Base-by-base conservation (phyloP, 352 stramenopile species). In the Phytophthora fragariaefolia region DNA sequence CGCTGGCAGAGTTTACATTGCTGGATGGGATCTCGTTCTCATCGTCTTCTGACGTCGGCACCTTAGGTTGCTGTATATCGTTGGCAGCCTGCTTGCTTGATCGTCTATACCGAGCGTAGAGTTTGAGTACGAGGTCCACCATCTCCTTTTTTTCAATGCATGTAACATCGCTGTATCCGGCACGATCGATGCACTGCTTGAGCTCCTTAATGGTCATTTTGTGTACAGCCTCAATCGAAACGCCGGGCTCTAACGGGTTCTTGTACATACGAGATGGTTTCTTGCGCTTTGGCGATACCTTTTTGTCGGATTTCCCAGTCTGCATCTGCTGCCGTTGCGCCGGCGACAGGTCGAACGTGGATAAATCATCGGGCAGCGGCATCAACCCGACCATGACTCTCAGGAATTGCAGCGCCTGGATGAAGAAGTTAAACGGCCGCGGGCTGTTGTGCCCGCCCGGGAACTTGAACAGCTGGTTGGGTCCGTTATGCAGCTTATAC, bases 141-240 rank as follows among this genome's bases (percentile, higher is more conserved):
- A 96, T 76, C 23, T 96, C 87, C 42, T 79, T 75, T 68, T 94
- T 96, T 63, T 96, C 87, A 38, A 96, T 85, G 48, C 86, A 90
- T 27, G 85, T 77, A 15, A 87, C 71, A 54, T 92, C 82, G 24
- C 82, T 85, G 43, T 92, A 92, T 7, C 86, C 85, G 1, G 82
- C 85, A 18, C 84, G 79, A 20, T 83, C 79, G 22, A 93, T 85
- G 20, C 79, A 85, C 46, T 82, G 69, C 57, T 94, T 96, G n/a
- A 96, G 74, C 48, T 94, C 79, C 56, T 90, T 92, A 23, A 94
- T 70, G 13, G 76, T 75, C 83, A 93, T 93, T 54, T 80, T 77
- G 47, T 87, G 80, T 23, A 96, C 76, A 1, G 70, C 60, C 54
- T 94, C 87, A 50, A 90, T 71, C 2, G 82, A 89, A 8, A 83